Evolutionary conservation across 495 filamentous ascomycete genomes (phyloP).

Genomic region (Aspergillus nidulans): DNA sequence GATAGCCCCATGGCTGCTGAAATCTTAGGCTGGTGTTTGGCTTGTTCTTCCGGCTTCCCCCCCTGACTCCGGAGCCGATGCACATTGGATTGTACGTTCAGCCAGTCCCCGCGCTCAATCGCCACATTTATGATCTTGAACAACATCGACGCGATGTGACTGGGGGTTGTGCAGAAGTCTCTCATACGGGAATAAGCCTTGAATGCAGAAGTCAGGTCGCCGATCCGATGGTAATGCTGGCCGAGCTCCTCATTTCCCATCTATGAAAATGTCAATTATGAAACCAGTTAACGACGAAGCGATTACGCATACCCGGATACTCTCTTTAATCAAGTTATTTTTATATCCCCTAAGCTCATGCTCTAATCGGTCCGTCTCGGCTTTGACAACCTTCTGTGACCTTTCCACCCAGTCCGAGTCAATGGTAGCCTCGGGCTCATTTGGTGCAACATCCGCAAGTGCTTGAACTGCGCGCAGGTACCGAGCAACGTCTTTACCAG

Average conservation of each 20-base stretch:
- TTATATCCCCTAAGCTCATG: slow-evolving; percentile 88
- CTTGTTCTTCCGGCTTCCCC: slow-evolving; percentile 57
- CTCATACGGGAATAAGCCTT: slow-evolving; percentile 72
- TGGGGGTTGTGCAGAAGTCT: slow-evolving; percentile 65
- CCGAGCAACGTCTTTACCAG: slow-evolving; percentile 64
- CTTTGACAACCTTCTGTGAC: slow-evolving; percentile 57
- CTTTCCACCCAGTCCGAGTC: slow-evolving; percentile 69
- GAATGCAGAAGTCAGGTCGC: slow-evolving; percentile 55
- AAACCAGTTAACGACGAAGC: background rate
- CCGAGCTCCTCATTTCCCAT: slow-evolving; percentile 77
- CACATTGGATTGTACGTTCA: slow-evolving; percentile 60
- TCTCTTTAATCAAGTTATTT: slow-evolving; percentile 96
- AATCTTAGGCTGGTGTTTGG: slow-evolving; percentile 60
- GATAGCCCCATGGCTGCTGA: slow-evolving; percentile 65
- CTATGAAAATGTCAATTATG: slow-evolving; percentile 32
- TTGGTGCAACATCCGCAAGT: slow-evolving; percentile 56
- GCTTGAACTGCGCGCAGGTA: slow-evolving; percentile 67
- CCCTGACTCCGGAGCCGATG: slow-evolving; percentile 57
- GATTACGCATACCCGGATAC: slow-evolving; percentile 69
- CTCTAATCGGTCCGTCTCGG: slow-evolving; percentile 68
- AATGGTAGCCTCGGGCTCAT: slow-evolving; percentile 59
- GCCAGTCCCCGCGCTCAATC: slow-evolving; percentile 65
- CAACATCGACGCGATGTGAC: slow-evolving; percentile 67
- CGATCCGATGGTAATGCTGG: slow-evolving; percentile 60
- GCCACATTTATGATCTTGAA: slow-evolving; percentile 63